Percentiles rank a stretch among this genome's conserved stretches.
Conservation (phyloP, 768 basidiomycete species). For the Termitomyces eurrhizus region DNA sequence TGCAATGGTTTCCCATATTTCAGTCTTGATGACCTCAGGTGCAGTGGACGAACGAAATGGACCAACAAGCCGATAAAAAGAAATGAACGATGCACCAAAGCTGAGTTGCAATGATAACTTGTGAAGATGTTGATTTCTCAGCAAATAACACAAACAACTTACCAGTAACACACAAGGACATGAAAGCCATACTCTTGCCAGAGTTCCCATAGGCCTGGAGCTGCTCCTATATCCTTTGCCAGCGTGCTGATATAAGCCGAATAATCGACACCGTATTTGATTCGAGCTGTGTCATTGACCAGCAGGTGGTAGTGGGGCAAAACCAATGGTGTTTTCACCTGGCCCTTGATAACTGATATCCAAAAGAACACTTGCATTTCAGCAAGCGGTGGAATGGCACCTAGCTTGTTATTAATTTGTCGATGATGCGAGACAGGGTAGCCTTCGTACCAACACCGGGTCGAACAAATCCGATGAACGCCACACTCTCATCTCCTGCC, state of each 20-base stretch:
- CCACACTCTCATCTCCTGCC: slow-evolving; percentile 41
- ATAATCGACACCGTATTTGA: slow-evolving; percentile 60
- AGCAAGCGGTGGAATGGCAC: slow-evolving; percentile 55
- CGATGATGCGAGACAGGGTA: background rate
- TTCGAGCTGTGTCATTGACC: slow-evolving; percentile 43
- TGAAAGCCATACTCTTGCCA: slow-evolving; percentile 48
- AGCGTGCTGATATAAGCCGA: slow-evolving; percentile 52
- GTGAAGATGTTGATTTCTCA: background rate
- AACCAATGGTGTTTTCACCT: slow-evolving; percentile 37
- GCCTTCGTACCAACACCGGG: slow-evolving; percentile 46
- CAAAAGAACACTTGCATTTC: slow-evolving; percentile 61
- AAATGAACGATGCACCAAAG: slow-evolving; percentile 56
- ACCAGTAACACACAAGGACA: slow-evolving; percentile 53
- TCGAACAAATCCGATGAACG: slow-evolving; percentile 54
- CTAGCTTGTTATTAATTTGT: slow-evolving; percentile 22
- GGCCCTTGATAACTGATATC: slow-evolving; percentile 44
- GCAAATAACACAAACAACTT: slow-evolving; percentile 11
- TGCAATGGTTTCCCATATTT: slow-evolving; percentile 58
- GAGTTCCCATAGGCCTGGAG: slow-evolving; percentile 44
- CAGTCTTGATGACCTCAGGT: slow-evolving; percentile 43
- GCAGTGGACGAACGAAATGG: slow-evolving; percentile 42
- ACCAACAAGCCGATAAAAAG: slow-evolving; percentile 55
- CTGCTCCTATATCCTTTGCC: slow-evolving; percentile 53
- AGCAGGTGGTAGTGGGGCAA: slow-evolving; percentile 53
- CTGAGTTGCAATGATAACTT: slow-evolving; percentile 22